Evolutionary conservation across 1,284 basidiomycete species (phyloP), one percentile per base, ranked within the genome.

Genomic region (Ustilago cynodontis): DNA sequence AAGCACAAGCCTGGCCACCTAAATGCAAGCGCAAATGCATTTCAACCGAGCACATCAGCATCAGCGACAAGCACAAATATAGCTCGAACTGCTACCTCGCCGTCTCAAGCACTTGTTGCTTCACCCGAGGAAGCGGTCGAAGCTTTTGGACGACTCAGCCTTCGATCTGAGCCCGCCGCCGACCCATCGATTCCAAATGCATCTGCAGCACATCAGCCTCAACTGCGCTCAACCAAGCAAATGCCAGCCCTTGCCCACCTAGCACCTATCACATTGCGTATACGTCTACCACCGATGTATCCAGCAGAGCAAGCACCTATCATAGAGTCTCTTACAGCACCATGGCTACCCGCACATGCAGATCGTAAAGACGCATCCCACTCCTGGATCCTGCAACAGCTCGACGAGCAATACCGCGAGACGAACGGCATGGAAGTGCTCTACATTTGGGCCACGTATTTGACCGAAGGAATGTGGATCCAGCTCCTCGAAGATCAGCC

Each of bases 391-490:
- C 54, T 61, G 5, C 31, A 54, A 1, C 57, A 70, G 62, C 67
- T 79, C 18, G 45, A 52, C 3, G 52, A 68, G 35, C 73, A 73
- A 55, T 76, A 59, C 47, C 56, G 45, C 3, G 63, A 78, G 55
- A 24, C 61, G 7, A 57, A 28, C 3, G 77, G 75, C 20, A 26
- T 66, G 51, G 77, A 79, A 29, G 61, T 70, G 16, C 60, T 79
- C n/a, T 79, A 69, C 51, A 62, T 62, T 3, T 79, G 77, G 77
- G 70, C 59, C 1, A 64, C 65, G 1, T 73, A 58, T 43, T 53
- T 79, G 10, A 26, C 52, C 13, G 77, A 79, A 37, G 65, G 67
- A 6, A 18, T 79, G 22, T 79, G 77, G 77, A 43, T 43, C 3
- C 53, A 66, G 28, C 24, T 76, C 0, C 52, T 76, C 24, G 58